These are phyloP conservation scores for Tripterygium wilfordii DNA, from an alignment of 177 flowering plant species.

Conservation along the genomic window DNA sequence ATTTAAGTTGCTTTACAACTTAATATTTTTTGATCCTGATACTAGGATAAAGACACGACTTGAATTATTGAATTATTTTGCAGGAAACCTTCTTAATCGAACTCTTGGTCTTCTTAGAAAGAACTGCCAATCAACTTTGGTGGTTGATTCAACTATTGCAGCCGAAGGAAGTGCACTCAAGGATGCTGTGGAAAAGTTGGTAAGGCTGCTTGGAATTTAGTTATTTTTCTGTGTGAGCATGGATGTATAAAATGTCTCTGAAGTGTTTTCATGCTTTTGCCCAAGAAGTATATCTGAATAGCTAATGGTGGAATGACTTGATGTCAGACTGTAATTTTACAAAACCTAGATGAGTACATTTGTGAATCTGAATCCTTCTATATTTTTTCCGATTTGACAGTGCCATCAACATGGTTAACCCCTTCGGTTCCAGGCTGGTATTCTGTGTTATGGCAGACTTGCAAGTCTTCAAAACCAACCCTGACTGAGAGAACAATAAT, in stretches of 20 bases:
- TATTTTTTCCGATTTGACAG: too few species aligned
- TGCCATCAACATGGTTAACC: too few species aligned
- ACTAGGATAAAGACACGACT: background rate
- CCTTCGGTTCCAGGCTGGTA: too few species aligned
- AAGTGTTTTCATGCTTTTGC: too few species aligned
- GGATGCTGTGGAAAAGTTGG: conserved; percentile 71
- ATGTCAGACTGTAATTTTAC: too few species aligned
- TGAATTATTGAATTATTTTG: conserved; percentile 6
- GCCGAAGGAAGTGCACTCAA: conserved; percentile 69
- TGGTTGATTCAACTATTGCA: conserved; percentile 70
- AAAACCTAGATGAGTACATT: too few species aligned
- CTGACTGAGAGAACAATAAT: too few species aligned
- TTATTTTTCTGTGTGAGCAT: background rate
- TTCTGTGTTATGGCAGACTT: too few species aligned
- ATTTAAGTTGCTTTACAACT: background rate
- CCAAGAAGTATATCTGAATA: background rate
- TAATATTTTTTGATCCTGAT: background rate
- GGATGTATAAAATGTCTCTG: too few species aligned
- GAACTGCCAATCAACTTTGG: conserved; percentile 81
- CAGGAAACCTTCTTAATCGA: conserved; percentile 98
- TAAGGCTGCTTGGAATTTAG: conserved; percentile 18
- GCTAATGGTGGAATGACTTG: background rate
- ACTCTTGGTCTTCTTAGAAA: conserved; percentile 94
- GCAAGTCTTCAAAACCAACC: too few species aligned
- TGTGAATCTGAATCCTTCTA: too few species aligned